Conservation (phyloP, 352 stramenopile species). For the Pelagophyceae sp. region DNA sequence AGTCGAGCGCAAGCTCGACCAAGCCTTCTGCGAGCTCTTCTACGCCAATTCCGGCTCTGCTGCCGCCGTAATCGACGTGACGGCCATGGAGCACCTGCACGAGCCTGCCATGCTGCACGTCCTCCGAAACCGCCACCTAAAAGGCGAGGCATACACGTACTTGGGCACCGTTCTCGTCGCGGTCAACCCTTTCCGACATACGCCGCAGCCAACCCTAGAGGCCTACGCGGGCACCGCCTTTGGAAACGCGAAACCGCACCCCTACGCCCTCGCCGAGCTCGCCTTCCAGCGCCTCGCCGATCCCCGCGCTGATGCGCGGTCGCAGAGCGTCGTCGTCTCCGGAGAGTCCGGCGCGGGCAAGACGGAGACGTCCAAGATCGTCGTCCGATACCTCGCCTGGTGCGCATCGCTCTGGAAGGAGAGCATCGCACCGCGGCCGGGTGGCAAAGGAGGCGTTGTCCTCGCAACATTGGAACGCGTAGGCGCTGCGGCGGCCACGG, state of each 20-base stretch:
- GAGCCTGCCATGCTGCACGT: constrained; percentile 87
- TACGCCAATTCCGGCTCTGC: neutral
- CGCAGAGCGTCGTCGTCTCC: constrained; percentile 74
- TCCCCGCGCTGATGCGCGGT: constrained; percentile 18
- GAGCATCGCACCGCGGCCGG: too few relatives aligned
- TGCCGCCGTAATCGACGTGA: neutral
- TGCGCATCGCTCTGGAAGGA: too few relatives aligned
- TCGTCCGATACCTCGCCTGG: constrained; percentile 68
- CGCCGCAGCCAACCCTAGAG: neutral
- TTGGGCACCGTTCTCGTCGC: constrained; percentile 94
- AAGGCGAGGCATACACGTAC: constrained; percentile 80
- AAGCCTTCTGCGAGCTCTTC: neutral
- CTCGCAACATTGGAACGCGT: too few relatives aligned
- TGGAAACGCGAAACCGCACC: constrained; percentile 51
- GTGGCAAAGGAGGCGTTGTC: too few relatives aligned
- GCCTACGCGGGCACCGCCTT: constrained; percentile 37
- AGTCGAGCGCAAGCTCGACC: neutral
- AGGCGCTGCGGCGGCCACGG: too few relatives aligned
- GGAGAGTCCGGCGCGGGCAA: constrained; percentile 75
- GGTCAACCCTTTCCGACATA: constrained; percentile 77
- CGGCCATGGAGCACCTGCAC: neutral
- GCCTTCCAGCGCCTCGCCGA: constrained; percentile 53
- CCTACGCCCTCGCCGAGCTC: constrained; percentile 73
- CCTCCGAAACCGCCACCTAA: constrained; percentile 72
- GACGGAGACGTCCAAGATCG: constrained; percentile 79